phyloP scores from a whole-genome alignment of 2,329 filamentous ascomycete species.

The Blastomyces silverae region DNA sequence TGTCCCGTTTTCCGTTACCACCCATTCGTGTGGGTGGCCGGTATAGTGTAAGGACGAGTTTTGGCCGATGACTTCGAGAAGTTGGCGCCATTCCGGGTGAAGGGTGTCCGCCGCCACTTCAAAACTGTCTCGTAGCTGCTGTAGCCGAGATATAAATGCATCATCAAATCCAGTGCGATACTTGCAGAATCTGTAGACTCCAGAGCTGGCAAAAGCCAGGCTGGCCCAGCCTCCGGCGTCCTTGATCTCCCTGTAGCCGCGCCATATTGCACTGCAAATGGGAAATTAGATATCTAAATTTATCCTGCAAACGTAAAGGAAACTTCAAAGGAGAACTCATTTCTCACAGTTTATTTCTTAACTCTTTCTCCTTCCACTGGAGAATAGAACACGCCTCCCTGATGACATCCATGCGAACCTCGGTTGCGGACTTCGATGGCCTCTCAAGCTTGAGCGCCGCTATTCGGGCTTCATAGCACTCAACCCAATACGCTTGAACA shows the following conservation, averaged over 20 bases:
- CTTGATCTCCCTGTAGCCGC: conserved; percentile 54
- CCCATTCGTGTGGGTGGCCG: conserved; percentile 28
- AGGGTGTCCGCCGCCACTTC: conserved; percentile 50
- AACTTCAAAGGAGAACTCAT: no score
- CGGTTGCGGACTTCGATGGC: conserved; percentile 40
- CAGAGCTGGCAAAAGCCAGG: conserved; percentile 52
- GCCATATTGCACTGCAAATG: conserved; percentile 45
- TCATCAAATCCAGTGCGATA: conserved; percentile 50
- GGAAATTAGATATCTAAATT: not conserved
- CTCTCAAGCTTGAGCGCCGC: conserved; percentile 37
- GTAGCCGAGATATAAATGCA: conserved; percentile 46
- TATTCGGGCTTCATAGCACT: conserved; percentile 50
- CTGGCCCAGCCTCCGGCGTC: conserved; percentile 51
- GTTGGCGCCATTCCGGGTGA: conserved; percentile 49
- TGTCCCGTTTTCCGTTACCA: conserved; percentile 18
- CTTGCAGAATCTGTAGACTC: conserved; percentile 56
- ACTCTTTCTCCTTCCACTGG: conserved; percentile 52
- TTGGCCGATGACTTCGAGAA: conserved; percentile 30
- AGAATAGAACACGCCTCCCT: conserved; percentile 51
- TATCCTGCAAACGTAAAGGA: no score
- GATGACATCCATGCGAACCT: conserved; percentile 48
- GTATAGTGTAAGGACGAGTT: conserved; percentile 19
- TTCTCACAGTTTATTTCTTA: conserved; percentile 42
- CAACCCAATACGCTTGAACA: conserved; percentile 52
- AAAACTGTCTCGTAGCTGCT: conserved; percentile 42